Evolutionary conservation across 306 rosid species (phyloP), one percentile per base, ranked within the genome.

Genomic region (Sindora glabra): DNA sequence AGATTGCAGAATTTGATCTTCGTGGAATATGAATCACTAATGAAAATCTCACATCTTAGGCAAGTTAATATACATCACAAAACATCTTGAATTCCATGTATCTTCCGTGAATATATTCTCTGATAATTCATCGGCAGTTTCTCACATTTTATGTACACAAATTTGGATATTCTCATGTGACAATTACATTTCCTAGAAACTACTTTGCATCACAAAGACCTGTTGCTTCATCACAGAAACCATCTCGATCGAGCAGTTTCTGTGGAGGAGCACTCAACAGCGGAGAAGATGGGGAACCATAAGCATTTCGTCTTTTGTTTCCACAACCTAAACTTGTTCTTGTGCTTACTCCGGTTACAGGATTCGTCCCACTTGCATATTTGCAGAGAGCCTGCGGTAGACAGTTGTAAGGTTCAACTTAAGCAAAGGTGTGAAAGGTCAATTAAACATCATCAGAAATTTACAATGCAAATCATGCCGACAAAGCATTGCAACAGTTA

Each of bases 241-340:
- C 87, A 27, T 89, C 92, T 2, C 79, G 77, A 49, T 86, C 70
- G 5, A 83, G 95, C 64, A 89, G 47, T 54, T 70, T 84, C 57
- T 59, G 69, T 3, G 95, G 97, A 5, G 95, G 95, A 25, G 92
- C 87, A 59, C 95, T 86, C 36, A 86, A 64, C 12, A 86, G 77
- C 5, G 97, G 92, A 63, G 97, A 86, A 5, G 87, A 81, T 8
- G 87, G 87, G 29, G 70, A 64, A 5, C 84, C 87, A 19, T 86
- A 86, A 30, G 95, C 97, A 59, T 83, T 89, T 64, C 92, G 74
- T 21, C 95, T 67, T 65, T 80, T 89, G 76, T 89, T 89, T 45
- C 97, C 95, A 8, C 97, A 89, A 15, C 95, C 97, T 60, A 82
- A 67, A 70, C 84, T 82, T 24, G 63, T 61, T 63, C 87, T 71